Percentiles rank a stretch among this genome's conserved stretches.
Conservation (phyloP, 2,329 filamentous ascomycete species). For the Fusarium haematococcum region DNA sequence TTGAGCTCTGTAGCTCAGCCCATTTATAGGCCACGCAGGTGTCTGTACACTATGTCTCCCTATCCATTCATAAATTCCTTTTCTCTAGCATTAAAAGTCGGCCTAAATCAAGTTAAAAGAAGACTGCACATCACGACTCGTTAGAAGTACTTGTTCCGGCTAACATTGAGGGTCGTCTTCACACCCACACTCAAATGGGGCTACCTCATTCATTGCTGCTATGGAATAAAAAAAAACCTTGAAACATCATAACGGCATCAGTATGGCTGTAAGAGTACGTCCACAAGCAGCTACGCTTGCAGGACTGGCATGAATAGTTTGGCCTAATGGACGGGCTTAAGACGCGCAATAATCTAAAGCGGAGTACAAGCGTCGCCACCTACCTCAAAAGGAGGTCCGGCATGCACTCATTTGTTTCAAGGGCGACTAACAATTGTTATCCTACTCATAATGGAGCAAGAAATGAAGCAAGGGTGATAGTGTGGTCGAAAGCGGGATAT, state of each 20-base stretch:
- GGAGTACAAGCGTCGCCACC: neutral
- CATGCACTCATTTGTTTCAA: neutral
- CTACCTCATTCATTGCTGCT: too few species aligned
- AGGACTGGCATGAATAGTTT: neutral
- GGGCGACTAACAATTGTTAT: neutral
- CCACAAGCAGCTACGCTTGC: too few species aligned
- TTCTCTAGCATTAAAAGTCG: neutral
- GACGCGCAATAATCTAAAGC: neutral
- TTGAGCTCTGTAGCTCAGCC: neutral
- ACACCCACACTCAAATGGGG: too few species aligned
- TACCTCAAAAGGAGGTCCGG: neutral
- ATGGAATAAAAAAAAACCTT: neutral
- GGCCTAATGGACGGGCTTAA: neutral
- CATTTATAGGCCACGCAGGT: neutral
- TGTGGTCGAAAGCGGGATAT: neutral
- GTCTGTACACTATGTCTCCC: neutral
- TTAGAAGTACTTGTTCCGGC: too few species aligned
- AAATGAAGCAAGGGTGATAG: neutral
- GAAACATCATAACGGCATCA: neutral
- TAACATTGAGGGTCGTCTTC: too few species aligned
- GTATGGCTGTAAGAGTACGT: neutral
- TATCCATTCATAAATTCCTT: neutral
- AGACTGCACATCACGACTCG: too few species aligned
- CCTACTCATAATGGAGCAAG: neutral
- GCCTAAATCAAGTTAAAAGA: neutral